Conservation (phyloP, 1,139 yeast species). For the Zygosaccharomyces pseudobailii region DNA sequence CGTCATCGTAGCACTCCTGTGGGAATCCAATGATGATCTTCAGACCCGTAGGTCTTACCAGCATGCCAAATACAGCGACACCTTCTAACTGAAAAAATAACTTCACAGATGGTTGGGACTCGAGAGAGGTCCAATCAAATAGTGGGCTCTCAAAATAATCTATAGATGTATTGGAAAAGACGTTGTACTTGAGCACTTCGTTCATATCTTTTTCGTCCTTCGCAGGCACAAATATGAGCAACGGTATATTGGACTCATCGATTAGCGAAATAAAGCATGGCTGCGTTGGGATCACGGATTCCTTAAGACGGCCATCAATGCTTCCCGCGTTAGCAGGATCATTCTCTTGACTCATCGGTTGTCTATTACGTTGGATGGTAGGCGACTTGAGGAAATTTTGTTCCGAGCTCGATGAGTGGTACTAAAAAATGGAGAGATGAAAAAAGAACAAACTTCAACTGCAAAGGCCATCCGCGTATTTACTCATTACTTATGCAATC, state of each 20-base stretch:
- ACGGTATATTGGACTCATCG: slow-evolving; percentile 24
- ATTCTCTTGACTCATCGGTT: neutral
- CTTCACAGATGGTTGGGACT: slow-evolving; percentile 17
- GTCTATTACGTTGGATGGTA: neutral
- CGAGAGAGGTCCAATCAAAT: slow-evolving; percentile 20
- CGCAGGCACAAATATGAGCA: slow-evolving; percentile 23
- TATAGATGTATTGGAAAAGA: slow-evolving; percentile 30
- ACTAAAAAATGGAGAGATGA: too few species aligned
- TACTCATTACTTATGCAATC: neutral
- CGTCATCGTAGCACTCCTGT: slow-evolving; percentile 6
- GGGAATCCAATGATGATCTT: slow-evolving; percentile 30
- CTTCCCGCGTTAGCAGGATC: neutral
- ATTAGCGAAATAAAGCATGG: slow-evolving; percentile 29
- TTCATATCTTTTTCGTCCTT: slow-evolving; percentile 18
- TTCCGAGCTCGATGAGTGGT: neutral
- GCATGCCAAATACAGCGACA: slow-evolving; percentile 27
- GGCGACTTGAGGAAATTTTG: neutral
- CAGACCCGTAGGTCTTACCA: slow-evolving; percentile 27
- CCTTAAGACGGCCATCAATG: neutral
- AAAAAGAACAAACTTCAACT: neutral
- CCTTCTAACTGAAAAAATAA: slow-evolving; percentile 29
- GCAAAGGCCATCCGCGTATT: neutral
- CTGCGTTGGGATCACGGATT: neutral
- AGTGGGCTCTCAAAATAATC: slow-evolving; percentile 32
- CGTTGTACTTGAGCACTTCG: slow-evolving; percentile 27